These are phyloP conservation scores for Fusarium nygamai DNA, from an alignment of 2,329 filamentous ascomycete genomes.

Conservation along the genomic window DNA sequence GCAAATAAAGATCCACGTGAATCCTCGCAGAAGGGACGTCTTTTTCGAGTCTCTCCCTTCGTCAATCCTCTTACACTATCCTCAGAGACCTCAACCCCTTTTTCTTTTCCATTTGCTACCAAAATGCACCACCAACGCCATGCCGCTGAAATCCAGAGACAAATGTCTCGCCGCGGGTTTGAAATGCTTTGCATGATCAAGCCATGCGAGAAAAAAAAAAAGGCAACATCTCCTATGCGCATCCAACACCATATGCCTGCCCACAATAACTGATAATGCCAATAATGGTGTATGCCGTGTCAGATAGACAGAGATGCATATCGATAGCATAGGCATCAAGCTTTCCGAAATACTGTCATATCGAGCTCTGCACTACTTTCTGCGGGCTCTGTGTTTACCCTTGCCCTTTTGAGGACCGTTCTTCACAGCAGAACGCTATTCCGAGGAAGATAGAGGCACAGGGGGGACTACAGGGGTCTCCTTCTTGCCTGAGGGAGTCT, in stretches of 20 bases:
- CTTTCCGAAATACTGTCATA: background rate
- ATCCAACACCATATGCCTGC: background rate
- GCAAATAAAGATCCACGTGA: background rate
- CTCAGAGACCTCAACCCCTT: slow-evolving; percentile 2
- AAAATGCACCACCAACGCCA: slow-evolving; percentile 44
- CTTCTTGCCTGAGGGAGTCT: slow-evolving; percentile 37
- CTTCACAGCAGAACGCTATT: slow-evolving; percentile 34
- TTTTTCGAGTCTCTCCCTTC: background rate
- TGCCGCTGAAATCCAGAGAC: slow-evolving; percentile 42
- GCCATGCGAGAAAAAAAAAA: slow-evolving; percentile 29
- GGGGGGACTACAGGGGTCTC: slow-evolving; percentile 44
- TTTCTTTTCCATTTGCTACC: slow-evolving; percentile 19
- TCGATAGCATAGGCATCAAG: background rate
- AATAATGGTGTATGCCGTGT: background rate
- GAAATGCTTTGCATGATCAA: slow-evolving; percentile 29
- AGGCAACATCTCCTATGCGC: slow-evolving; percentile 5
- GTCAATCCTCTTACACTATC: background rate
- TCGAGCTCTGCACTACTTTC: background rate
- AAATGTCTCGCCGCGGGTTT: slow-evolving; percentile 38
- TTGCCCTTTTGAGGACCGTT: slow-evolving; percentile 1
- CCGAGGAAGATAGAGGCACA: slow-evolving; percentile 24
- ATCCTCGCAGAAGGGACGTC: background rate
- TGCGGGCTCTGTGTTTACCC: background rate
- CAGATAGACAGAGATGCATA: background rate
- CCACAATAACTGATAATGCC: background rate